Evolutionary conservation across 108 stramenopile species (phyloP), one percentile per base, ranked within the genome.

Genomic region (Chaetoceros muelleri): DNA sequence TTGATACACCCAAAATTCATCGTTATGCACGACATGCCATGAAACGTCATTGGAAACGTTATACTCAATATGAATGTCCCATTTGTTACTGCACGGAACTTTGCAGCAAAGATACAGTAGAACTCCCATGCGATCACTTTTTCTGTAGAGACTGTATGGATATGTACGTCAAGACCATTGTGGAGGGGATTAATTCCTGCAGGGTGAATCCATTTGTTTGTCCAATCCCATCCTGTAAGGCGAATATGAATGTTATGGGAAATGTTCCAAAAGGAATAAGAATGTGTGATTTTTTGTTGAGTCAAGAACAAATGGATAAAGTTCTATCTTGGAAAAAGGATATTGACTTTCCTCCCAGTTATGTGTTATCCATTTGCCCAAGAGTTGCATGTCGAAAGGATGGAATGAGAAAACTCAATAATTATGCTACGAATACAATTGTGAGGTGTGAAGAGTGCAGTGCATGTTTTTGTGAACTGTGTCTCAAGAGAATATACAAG

Each of bases 141-240:
- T 45, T 62, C 40, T 75, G 74, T 48, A 24, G 47, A 20, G 66
- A 71, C 28, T 75, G 74, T 30, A 67, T 75, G 7, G 21, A 26
- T 22, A 52, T 30, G 19, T 66, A 69, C 34, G 44, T 64, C 19
- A 3, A 48, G 46, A 44, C 58, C 48, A 70, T 60, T 58, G 70
- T 68, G 0, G 28, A 67, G 28, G 74, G 45, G 46, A 60, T 44
- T 24, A 24, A 25, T 0, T 19, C 48, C 27, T 45, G 66, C 40
- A 48, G 61, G 0, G 59, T 51, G 22, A 75, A 75, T 59, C 74
- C 74, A 30, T 75, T 75, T 52, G 26, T 52, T 2, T 75, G 74
- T 64, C 74, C 74, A n/a, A 24, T 75, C 18, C 48, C 60, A 0
- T 27, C 28, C 0, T 75, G 74, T 50, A 49, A 64, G 16, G 55